Percentiles rank a stretch among this genome's conserved stretches.
phyloP scores from a whole-genome alignment of 2,329 filamentous ascomycete species.

The Aspergillus sp. region DNA sequence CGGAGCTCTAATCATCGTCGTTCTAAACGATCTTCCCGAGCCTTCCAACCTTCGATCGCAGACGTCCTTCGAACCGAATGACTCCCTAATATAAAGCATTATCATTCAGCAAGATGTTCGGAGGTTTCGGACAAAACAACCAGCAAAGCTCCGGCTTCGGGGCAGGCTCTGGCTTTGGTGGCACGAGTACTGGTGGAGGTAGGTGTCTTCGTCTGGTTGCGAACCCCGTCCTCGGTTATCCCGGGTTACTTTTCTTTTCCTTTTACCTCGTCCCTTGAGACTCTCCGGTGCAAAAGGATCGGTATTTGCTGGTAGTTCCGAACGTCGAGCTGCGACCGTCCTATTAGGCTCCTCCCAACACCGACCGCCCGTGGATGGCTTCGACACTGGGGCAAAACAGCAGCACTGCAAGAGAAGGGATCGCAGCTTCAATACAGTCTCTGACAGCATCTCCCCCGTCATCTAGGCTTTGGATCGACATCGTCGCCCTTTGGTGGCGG shows the following conservation, averaged over 20 bases:
- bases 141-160: slow-evolving; percentile 47
- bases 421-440: slow-evolving; percentile 37
- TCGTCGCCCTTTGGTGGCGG: slow-evolving; percentile 40
- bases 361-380: slow-evolving; percentile 23
- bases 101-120: slow-evolving; percentile 37
- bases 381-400: slow-evolving; percentile 31
- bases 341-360: slow-evolving; percentile 25
- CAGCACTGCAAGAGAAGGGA: slow-evolving; percentile 33
- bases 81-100: slow-evolving; percentile 28
- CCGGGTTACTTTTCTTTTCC: slow-evolving; percentile 13
- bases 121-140: slow-evolving; percentile 63
- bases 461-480: slow-evolving; percentile 45
- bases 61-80: slow-evolving; percentile 29
- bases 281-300: slow-evolving; percentile 15
- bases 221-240: slow-evolving; percentile 6
- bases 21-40: not conserved
- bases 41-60: not conserved
- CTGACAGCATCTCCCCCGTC: slow-evolving; percentile 41
- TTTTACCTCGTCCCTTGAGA: slow-evolving; percentile 5
- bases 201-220: slow-evolving; percentile 29
- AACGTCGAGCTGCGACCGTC: slow-evolving; percentile 32
- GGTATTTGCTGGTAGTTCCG: slow-evolving; percentile 29
- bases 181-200: slow-evolving; percentile 39
- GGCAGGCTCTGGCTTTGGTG: slow-evolving; percentile 39
- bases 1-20: not conserved